Evolutionary conservation across 345 rosid genomes (phyloP).

Genomic region (Brassica cretica): DNA sequence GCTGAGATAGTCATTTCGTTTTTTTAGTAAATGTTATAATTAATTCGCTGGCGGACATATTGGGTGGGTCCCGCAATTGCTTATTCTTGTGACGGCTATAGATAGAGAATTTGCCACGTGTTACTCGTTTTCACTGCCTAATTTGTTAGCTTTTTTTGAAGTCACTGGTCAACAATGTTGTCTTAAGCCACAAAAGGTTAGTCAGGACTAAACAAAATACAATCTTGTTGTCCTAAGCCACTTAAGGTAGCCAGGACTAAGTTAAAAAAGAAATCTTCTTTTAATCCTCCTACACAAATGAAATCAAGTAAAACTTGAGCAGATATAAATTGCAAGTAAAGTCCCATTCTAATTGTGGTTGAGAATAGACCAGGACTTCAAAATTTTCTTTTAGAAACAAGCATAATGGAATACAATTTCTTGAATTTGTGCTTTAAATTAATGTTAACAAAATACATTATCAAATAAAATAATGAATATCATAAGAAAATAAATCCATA

Average conservation of each 20-base stretch:
- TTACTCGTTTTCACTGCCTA: neutral
- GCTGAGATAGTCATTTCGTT: neutral
- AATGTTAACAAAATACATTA: neutral
- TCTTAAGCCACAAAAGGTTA: neutral
- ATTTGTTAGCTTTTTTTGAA: neutral
- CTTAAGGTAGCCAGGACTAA: slow-evolving; percentile 13
- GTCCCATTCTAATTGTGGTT: neutral
- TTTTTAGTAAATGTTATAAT: neutral
- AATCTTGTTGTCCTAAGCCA: neutral
- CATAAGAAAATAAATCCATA: neutral
- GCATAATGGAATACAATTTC: neutral
- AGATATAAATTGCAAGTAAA: neutral
- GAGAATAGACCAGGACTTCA: neutral
- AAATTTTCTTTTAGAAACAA: neutral
- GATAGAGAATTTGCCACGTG: slow-evolving; percentile 33
- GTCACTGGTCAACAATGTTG: slow-evolving; percentile 31
- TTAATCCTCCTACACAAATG: neutral
- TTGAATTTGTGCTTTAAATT: neutral
- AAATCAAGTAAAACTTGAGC: slow-evolving; percentile 9
- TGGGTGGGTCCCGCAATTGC: slow-evolving; percentile 22
- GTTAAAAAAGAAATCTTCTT: neutral
- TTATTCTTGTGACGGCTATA: slow-evolving; percentile 33
- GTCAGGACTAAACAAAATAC: neutral
- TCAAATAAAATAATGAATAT: neutral
- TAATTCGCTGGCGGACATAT: slow-evolving; percentile 36